Evolutionary conservation across 495 filamentous ascomycete species (phyloP).

Genomic region (Extremus antarcticus): DNA sequence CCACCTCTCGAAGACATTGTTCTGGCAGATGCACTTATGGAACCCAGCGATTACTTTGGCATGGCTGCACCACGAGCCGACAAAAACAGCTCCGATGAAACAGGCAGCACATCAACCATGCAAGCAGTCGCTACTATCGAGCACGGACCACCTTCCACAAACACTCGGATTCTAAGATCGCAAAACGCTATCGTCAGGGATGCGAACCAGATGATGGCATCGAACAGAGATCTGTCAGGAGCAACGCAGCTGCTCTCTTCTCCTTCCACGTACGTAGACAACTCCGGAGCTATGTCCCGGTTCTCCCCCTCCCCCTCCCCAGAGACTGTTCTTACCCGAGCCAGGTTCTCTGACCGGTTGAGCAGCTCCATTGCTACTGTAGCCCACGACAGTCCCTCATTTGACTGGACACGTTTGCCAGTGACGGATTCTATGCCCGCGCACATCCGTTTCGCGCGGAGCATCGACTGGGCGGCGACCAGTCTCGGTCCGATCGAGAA

Average conservation of each 20-base stretch:
- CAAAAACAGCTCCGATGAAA: conserved; percentile 3
- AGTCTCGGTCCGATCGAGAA: conserved; percentile 53
- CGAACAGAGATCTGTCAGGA: not conserved
- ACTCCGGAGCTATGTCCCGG: not conserved
- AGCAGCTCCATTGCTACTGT: not conserved
- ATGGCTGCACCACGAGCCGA: conserved; percentile 13
- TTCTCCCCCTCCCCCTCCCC: not conserved
- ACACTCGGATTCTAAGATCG: not conserved
- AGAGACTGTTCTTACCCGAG: not conserved
- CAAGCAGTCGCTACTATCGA: not conserved
- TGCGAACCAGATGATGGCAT: not conserved
- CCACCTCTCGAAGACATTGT: not conserved
- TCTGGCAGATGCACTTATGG: conserved; percentile 5
- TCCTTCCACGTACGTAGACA: not conserved
- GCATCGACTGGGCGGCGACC: conserved; percentile 54
- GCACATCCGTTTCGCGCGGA: conserved; percentile 56
- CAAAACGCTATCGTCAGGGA: not conserved
- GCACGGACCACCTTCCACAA: not conserved
- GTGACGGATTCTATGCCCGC: conserved; percentile 42
- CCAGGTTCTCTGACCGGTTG: not conserved
- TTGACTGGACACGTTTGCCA: conserved; percentile 62
- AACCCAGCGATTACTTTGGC: conserved; percentile 41
- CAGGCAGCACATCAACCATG: not conserved
- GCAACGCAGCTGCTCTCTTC: not conserved
- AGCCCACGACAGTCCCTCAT: conserved; percentile 30